A percentile compares a stretch with the other conserved stretches of the same genome.
Conservation (phyloP, 2,329 filamentous ascomycete genomes). For the Clonostachys chloroleuca region DNA sequence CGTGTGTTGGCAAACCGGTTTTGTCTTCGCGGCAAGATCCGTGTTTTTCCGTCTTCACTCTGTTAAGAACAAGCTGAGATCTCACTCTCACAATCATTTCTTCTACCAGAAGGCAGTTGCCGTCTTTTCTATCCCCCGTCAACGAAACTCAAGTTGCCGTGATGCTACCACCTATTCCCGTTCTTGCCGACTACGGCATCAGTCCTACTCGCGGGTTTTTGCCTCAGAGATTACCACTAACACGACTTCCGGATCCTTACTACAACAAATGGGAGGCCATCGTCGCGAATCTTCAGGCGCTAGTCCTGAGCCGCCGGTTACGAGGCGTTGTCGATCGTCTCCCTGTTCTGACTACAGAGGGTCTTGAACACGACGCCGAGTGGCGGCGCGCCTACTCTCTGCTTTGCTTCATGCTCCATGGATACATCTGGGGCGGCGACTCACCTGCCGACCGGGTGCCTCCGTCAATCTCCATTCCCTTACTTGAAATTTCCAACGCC, state of each 20-base stretch:
- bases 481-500: conserved; percentile 70
- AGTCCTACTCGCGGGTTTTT: conserved; percentile 81
- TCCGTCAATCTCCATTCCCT: conserved; percentile 75
- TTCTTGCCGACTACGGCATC: conserved; percentile 74
- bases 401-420: conserved; percentile 86
- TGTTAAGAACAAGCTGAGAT: too few relatives aligned
- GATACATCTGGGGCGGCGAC: conserved; percentile 94
- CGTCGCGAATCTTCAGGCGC: conserved; percentile 76
- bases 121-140: too few relatives aligned
- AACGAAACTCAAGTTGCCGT: too few relatives aligned
- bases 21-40: too few relatives aligned
- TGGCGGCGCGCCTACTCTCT: conserved; percentile 93
- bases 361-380: conserved; percentile 79
- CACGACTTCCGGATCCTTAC: conserved; percentile 79
- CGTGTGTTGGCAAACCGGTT: too few relatives aligned
- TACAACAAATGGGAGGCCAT: conserved; percentile 94
- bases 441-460: conserved; percentile 75
- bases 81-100: too few relatives aligned
- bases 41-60: too few relatives aligned
- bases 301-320: conserved; percentile 81
- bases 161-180: conserved; percentile 58
- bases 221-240: conserved; percentile 73
- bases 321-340: conserved; percentile 75
- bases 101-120: too few relatives aligned
- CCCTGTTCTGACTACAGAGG: conserved; percentile 76